A percentile compares a stretch with the other conserved stretches of the same genome.
phyloP scores from a whole-genome alignment of 495 filamentous ascomycete genomes.

The Talaromyces liani region DNA sequence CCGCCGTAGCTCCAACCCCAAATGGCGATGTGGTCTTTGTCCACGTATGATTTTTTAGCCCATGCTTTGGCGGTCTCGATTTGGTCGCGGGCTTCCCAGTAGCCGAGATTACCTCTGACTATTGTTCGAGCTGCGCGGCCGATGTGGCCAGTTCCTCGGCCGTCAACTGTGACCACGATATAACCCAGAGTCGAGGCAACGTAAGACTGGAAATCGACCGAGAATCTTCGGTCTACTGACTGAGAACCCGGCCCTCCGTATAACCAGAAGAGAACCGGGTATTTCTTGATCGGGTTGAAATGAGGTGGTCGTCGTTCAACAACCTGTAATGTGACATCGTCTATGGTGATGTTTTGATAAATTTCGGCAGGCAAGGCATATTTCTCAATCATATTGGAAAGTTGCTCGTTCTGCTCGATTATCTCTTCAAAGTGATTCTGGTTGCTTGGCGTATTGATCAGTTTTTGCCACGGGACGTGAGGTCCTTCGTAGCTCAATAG shows the following conservation, averaged over 20 bases:
- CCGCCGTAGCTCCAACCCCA: conserved; percentile 99
- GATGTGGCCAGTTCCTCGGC: conserved; percentile 84
- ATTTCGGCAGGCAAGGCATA: conserved; percentile 78
- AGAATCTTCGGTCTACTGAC: conserved; percentile 71
- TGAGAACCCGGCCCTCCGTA: conserved; percentile 92
- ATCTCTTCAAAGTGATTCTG: conserved; percentile 50
- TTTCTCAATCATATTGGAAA: conserved; percentile 60
- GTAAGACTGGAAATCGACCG: conserved; percentile 85
- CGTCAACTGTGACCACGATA: conserved; percentile 91
- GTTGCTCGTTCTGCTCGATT: conserved; percentile 68
- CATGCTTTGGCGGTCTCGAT: conserved; percentile 86
- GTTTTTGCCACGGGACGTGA: conserved; percentile 82
- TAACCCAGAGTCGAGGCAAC: conserved; percentile 83
- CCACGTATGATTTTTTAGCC: conserved; percentile 76
- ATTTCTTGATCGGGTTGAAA: conserved; percentile 77
- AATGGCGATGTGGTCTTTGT: conserved; percentile 74
- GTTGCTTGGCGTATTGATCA: conserved; percentile 74
- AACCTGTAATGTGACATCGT: conserved; percentile 72
- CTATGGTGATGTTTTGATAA: conserved; percentile 78
- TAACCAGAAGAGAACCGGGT: conserved; percentile 89
- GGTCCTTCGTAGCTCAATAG: conserved; percentile 79
- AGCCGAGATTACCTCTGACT: conserved; percentile 74
- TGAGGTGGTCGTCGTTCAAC: conserved; percentile 86
- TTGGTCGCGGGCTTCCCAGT: conserved; percentile 82
- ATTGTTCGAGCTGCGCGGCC: conserved; percentile 77